phyloP scores from a whole-genome alignment of 2,329 filamentous ascomycete genomes.

The Stachybotrys chlorohalonatus region DNA sequence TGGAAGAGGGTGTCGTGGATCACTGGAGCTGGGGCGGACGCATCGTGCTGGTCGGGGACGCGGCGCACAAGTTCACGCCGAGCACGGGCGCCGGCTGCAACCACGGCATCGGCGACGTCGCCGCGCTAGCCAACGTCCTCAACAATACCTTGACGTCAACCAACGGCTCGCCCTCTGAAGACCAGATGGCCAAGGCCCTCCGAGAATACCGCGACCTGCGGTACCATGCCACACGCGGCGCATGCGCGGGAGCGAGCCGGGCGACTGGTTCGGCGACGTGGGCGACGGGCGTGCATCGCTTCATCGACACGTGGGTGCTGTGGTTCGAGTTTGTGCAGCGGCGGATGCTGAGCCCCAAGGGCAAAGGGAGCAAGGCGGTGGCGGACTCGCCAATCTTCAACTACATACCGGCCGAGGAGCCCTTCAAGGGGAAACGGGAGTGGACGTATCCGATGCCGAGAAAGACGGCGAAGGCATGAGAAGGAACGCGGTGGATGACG shows the following conservation, averaged over 20 bases:
- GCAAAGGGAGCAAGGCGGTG: not conserved
- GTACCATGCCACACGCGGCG: not conserved
- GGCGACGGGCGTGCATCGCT: not conserved
- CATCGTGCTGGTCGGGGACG: constrained; percentile 25
- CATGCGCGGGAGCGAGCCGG: not conserved
- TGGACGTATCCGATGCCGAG: not conserved
- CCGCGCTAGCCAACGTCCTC: constrained; percentile 18
- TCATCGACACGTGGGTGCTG: not conserved
- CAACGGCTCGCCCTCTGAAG: not conserved
- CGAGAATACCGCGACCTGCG: not conserved
- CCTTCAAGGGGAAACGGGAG: not conserved
- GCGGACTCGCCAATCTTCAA: not conserved
- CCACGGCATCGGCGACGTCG: constrained; percentile 22
- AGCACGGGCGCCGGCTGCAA: constrained; percentile 25
- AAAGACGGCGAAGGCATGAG: not conserved
- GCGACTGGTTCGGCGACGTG: not conserved
- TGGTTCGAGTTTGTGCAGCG: not conserved
- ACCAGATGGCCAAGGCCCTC: not conserved
- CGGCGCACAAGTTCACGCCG: constrained; percentile 27
- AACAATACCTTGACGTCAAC: not conserved
- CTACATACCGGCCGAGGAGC: not conserved
- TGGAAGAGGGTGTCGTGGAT: constrained; percentile 26
- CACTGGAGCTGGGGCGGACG: constrained; percentile 25
- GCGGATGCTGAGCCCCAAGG: not conserved
- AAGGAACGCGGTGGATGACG: too few species aligned